phyloP scores from a whole-genome alignment of 2,329 filamentous ascomycete genomes.

The Grosmannia clavigera region DNA sequence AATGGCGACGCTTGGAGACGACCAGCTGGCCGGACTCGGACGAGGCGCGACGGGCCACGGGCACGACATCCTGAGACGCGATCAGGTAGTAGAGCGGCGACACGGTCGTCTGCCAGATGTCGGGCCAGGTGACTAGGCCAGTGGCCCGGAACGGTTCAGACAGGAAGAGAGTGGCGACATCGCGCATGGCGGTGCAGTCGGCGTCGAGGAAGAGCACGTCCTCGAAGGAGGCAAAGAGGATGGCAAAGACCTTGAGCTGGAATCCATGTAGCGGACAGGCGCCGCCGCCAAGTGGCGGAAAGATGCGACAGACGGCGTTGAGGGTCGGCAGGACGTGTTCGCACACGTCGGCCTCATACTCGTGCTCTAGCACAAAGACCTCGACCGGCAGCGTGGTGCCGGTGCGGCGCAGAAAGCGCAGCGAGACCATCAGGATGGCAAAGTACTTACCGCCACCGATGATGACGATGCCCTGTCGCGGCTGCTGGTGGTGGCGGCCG shows the following conservation, averaged over 20 bases:
- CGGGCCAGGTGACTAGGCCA: constrained; percentile 45
- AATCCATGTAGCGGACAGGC: constrained; percentile 24
- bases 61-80: constrained; percentile 20
- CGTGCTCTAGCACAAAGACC: constrained; percentile 21
- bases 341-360: constrained; percentile 21
- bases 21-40: constrained; percentile 36
- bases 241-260: constrained; percentile 44
- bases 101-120: constrained; percentile 33
- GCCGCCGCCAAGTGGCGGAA: constrained; percentile 15
- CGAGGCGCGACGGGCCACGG: constrained; percentile 19
- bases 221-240: constrained; percentile 47
- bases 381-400: constrained; percentile 36
- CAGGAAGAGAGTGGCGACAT: constrained; percentile 29
- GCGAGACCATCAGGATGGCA: constrained; percentile 33
- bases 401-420: constrained; percentile 37
- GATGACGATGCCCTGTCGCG: constrained; percentile 32
- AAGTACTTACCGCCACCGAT: constrained; percentile 36
- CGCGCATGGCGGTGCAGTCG: constrained; percentile 36
- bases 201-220: constrained; percentile 46
- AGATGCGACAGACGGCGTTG: constrained; percentile 20
- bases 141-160: constrained; percentile 35
- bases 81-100: constrained; percentile 33
- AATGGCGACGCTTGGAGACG: constrained; percentile 33
- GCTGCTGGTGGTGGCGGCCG: constrained; percentile 4
- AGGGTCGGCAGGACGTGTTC: constrained; percentile 17